Evolutionary conservation across 2,329 filamentous ascomycete genomes (phyloP), one percentile per base, ranked within the genome.

Genomic region (Colletotrichum tofieldiae): DNA sequence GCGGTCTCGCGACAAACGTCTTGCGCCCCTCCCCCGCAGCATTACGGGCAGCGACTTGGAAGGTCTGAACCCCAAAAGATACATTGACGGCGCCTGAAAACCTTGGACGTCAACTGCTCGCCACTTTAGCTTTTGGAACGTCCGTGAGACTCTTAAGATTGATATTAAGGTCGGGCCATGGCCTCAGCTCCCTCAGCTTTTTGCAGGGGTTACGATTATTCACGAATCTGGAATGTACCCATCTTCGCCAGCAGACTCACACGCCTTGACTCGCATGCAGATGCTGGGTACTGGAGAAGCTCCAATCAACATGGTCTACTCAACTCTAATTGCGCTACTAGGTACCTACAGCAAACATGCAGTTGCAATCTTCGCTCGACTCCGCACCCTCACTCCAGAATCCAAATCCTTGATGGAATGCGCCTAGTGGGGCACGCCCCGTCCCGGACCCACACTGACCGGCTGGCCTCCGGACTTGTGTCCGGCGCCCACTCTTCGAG

Each of bases 61-160:
- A 41, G 7, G 20, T 20, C 51, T 14, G 39, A 26, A 32, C 41
- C 41, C 26, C 65, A 59, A 63, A 52, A 54, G 41, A 23, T 51
- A 62, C 26, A 56, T 67, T 14, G 9, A 9, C 49, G 41, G 26
- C 68, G 54, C 58, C 20, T 68, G 16, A 32, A 68, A 72, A 68
- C 69, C 65, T 39, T 54, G 26, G 43, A 54, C 43, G 43, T 41
- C 37, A n/a, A 37, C 12, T 45, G 32, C 69, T 72, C 52, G 64
- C 69, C 65, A 72, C 65, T 72, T 69, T 41, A 69, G 59, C 65
- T 69, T 69, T 69, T 7, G 52, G 16, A 55, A 63, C 43, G 52
- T 69, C 65, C 45, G 65, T 72, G 65, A 64, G 51, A 68, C 41
- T 63, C 55, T 51, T 56, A 58, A 39, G 56, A 51, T 63, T 43